Evolutionary conservation across 1,284 basidiomycete genomes (phyloP).

Genomic region (Marasmius oreades): DNA sequence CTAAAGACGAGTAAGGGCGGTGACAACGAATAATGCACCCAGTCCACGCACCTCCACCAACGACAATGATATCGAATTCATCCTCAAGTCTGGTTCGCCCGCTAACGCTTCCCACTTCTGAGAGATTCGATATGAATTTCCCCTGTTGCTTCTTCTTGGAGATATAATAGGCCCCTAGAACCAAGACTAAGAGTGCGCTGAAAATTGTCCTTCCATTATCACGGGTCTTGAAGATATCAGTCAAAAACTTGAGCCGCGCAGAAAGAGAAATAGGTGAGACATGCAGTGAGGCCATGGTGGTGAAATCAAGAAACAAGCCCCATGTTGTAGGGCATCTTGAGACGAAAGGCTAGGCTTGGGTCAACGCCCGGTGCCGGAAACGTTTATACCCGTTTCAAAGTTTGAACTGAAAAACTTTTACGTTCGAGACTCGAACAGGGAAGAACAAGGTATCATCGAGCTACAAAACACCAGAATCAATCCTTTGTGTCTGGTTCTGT

Average conservation of each 20-base stretch:
- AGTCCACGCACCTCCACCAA: conserved; percentile 54
- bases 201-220: not conserved
- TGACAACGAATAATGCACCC: not conserved
- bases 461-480: too few relatives aligned
- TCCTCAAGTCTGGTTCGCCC: conserved; percentile 14
- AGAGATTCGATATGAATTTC: not conserved
- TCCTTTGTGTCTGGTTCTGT: too few relatives aligned
- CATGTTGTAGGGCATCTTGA: too few relatives aligned
- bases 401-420: too few relatives aligned
- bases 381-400: too few relatives aligned
- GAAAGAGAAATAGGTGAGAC: not conserved
- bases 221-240: not conserved
- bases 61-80: conserved; percentile 60
- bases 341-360: too few relatives aligned
- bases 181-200: not conserved
- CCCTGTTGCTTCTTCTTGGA: not conserved
- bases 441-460: too few relatives aligned
- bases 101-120: conserved; percentile 9
- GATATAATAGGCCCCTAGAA: not conserved
- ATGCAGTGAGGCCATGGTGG: not conserved
- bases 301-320: not conserved
- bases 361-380: too few relatives aligned
- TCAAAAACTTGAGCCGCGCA: too few relatives aligned
- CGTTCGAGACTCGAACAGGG: too few relatives aligned
- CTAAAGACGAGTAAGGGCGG: conserved; percentile 28